Conservation (phyloP, 2,329 filamentous ascomycete genomes). For the Scedosporium aurantiacum region DNA sequence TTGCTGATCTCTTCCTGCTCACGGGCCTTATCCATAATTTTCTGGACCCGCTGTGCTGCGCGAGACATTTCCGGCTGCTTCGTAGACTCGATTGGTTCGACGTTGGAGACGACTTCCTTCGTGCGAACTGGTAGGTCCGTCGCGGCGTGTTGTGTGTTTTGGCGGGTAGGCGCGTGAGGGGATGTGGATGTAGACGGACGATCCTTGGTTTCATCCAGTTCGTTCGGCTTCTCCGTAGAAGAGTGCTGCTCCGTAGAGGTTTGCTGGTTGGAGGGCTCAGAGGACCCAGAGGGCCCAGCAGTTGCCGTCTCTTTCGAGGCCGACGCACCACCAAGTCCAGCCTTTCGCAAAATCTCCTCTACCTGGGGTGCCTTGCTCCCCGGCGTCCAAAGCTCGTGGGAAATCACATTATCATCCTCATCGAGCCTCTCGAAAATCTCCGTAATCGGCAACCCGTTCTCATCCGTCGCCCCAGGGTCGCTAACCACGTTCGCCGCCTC, state of each 20-base stretch:
- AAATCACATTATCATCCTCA: constrained; percentile 76
- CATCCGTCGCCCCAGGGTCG: constrained; percentile 32
- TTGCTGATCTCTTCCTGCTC: constrained; percentile 38
- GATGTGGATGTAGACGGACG: not conserved
- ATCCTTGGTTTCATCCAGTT: not conserved
- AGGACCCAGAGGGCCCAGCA: not conserved
- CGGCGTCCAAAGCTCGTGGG: constrained; percentile 53
- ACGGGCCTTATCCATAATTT: constrained; percentile 45
- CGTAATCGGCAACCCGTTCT: constrained; percentile 60
- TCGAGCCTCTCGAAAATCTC: constrained; percentile 91
- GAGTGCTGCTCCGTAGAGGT: not conserved
- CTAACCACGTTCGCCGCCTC: constrained; percentile 8
- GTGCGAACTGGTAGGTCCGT: constrained; percentile 36
- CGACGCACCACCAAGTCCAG: constrained; percentile 38
- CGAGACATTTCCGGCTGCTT: constrained; percentile 9
- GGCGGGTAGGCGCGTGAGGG: not conserved
- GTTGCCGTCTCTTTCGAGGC: not conserved
- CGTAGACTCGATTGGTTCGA: constrained; percentile 18
- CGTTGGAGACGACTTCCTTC: constrained; percentile 48
- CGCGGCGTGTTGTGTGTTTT: constrained; percentile 17
- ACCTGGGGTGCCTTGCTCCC: constrained; percentile 58
- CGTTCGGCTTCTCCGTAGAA: not conserved
- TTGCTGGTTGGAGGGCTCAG: not conserved
- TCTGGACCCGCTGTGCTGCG: constrained; percentile 38
- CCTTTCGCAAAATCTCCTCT: constrained; percentile 62